phyloP scores from a whole-genome alignment of 1,284 basidiomycete genomes.

The Moesziomyces aphidis region DNA sequence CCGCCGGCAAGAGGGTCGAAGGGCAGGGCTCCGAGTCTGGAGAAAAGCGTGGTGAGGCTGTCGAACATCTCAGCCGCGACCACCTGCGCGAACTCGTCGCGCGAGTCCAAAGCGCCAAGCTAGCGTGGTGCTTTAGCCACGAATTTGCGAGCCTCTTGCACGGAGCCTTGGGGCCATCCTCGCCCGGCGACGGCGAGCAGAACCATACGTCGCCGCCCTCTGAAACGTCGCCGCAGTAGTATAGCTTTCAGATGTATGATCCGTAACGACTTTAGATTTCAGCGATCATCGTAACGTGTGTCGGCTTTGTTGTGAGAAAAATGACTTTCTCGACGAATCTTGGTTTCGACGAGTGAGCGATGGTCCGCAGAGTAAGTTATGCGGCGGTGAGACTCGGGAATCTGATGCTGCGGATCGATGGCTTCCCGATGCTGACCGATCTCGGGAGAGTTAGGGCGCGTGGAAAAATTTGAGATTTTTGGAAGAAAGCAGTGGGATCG shows the following conservation, averaged over 20 bases:
- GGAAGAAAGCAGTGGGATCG: conserved; percentile 16
- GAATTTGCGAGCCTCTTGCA: conserved; percentile 29
- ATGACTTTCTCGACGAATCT: too few relatives aligned
- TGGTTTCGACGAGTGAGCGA: too few relatives aligned
- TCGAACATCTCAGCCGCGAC: conserved; percentile 1
- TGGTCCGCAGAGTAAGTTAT: too few relatives aligned
- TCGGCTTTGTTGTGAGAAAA: too few relatives aligned
- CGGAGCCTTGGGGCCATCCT: conserved; percentile 4
- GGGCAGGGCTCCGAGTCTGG: neutral
- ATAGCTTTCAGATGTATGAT: too few relatives aligned
- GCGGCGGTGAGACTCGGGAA: neutral
- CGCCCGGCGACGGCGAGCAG: too few relatives aligned
- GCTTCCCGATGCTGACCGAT: conserved; percentile 18
- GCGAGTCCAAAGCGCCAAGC: conserved; percentile 17
- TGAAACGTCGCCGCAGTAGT: too few relatives aligned
- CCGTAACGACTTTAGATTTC: too few relatives aligned
- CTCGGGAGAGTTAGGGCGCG: conserved; percentile 11
- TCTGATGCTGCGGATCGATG: neutral
- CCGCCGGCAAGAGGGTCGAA: neutral
- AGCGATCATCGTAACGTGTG: neutral
- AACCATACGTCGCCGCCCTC: too few relatives aligned
- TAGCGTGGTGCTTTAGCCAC: conserved; percentile 31
- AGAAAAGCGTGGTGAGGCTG: neutral
- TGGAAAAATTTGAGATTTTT: conserved; percentile 34
- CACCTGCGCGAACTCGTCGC: conserved; percentile 21